phyloP scores from a whole-genome alignment of 345 rosid genomes.

The Rhizophora apiculata region DNA sequence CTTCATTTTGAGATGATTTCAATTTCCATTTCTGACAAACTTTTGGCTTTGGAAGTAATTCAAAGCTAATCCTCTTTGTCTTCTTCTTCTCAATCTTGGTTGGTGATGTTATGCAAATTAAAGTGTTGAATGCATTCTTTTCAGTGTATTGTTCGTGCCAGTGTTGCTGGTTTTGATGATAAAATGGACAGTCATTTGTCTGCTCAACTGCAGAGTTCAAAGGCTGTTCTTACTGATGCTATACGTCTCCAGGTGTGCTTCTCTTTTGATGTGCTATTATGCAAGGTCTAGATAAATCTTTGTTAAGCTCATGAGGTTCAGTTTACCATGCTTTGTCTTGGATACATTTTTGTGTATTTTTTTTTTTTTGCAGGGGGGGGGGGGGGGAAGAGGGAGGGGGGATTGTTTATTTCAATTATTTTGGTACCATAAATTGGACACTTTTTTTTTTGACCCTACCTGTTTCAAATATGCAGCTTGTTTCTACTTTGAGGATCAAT shows the following conservation, averaged over 20 bases:
- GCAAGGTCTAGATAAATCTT: not conserved
- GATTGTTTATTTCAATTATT: not conserved
- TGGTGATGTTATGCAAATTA: conserved; percentile 9
- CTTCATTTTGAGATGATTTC: too few species aligned
- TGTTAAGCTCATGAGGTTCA: not conserved
- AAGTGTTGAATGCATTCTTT: conserved; percentile 25
- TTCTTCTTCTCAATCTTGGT: conserved; percentile 8
- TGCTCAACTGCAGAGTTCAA: conserved; percentile 41
- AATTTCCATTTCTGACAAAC: not conserved
- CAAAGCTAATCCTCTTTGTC: not conserved
- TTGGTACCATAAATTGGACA: conserved; percentile 2
- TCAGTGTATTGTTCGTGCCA: conserved; percentile 81
- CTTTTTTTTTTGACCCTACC: conserved; percentile 2
- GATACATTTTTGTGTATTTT: not conserved
- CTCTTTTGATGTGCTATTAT: conserved; percentile 17
- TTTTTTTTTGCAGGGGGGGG: too few species aligned
- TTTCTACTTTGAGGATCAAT: conserved; percentile 66
- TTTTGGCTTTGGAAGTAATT: not conserved
- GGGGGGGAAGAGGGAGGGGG: not conserved
- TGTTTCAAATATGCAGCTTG: conserved; percentile 61
- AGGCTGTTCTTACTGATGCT: conserved; percentile 63
- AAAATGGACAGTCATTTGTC: conserved; percentile 33
- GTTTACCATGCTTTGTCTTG: not conserved
- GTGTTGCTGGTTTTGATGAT: conserved; percentile 53
- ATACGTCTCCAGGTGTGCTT: conserved; percentile 64